These are phyloP conservation scores for Fusarium buharicum DNA, from an alignment of 2,329 filamentous ascomycete genomes.

Conservation along the genomic window DNA sequence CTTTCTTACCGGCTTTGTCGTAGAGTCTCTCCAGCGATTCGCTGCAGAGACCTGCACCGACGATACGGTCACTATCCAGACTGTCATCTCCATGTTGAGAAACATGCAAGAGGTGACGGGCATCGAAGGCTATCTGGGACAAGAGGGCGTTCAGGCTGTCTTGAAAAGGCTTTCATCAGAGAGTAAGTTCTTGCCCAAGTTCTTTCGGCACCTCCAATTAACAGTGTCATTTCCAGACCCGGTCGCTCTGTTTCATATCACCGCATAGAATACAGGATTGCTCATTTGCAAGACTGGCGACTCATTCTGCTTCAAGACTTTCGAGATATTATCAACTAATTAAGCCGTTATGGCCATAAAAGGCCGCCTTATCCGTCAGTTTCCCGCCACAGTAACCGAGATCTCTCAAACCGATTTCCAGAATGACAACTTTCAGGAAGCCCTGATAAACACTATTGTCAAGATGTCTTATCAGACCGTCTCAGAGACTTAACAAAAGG, in stretches of 20 bases:
- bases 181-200: neutral
- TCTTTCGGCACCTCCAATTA: neutral
- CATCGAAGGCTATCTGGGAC: slow-evolving; percentile 2
- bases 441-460: slow-evolving; percentile 40
- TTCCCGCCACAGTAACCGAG: slow-evolving; percentile 20
- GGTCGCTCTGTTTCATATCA: slow-evolving; percentile 12
- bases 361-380: slow-evolving; percentile 25
- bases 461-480: slow-evolving; percentile 48
- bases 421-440: slow-evolving; percentile 32
- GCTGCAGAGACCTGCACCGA: neutral
- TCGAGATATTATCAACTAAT: slow-evolving; percentile 31
- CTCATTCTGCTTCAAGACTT: slow-evolving; percentile 24
- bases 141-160: neutral
- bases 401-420: neutral
- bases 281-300: slow-evolving; percentile 4
- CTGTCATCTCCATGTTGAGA: slow-evolving; percentile 25
- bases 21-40: slow-evolving; percentile 16
- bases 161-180: slow-evolving; percentile 2
- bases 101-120: slow-evolving; percentile 6
- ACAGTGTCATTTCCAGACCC: neutral
- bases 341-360: slow-evolving; percentile 5
- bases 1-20: slow-evolving; percentile 15
- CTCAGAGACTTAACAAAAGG: slow-evolving; percentile 27
- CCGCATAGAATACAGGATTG: slow-evolving; percentile 31
- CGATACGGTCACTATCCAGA: neutral